Base-by-base conservation (phyloP, 306 rosid species). In the Pterocarpus santalinus region DNA sequence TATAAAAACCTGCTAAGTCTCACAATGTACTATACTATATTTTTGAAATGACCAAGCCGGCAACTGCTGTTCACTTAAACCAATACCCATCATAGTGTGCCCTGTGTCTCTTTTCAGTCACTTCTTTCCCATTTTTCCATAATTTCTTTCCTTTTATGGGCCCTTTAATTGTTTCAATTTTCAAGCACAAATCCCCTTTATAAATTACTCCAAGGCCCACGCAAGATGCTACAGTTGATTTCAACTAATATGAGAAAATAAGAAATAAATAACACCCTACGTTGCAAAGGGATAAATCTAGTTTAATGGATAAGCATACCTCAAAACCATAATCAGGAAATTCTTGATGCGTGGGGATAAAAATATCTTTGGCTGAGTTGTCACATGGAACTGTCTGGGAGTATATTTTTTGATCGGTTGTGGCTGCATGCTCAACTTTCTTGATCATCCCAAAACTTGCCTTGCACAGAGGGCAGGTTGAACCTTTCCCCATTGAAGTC, bases 401-500 rank as follows among this genome's bases (percentile, higher is more conserved):
- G 77, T 90, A 93, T 83, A 90, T 75, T 77, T 93, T 95, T 86
- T 95, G 97, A 88, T 90, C 94, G 38, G 63, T 67, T 14, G 86
- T 53, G 46, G 81, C 94, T 41, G 91, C 91, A 77, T 86, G 89
- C 81, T 95, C 97, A 81, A 90, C 85, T 86, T 88, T 93, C 63
- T 83, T 87, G 62, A 95, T 89, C 86, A 22, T 80, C 46, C 8
- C 35, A 95, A 93, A 89, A 71, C 84, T 76, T 65, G 85, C 87
- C 88, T 93, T 93, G 98, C 99, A 95, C 89, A 95, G 81, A 66
- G 98, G 99, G 81, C 98, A 95, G 14, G 89, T 86, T 81, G 94
- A 82, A 34, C 39, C 47, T 82, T 89, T 93, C 76, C 93, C 74
- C 83, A 58, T 80, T 56, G 91, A 80, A 83, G 64, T 86, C 99